Percentiles rank a stretch among this genome's conserved stretches.
Conservation (phyloP, 108 stramenopile species). For the Halocafeteria seosinensis region DNA sequence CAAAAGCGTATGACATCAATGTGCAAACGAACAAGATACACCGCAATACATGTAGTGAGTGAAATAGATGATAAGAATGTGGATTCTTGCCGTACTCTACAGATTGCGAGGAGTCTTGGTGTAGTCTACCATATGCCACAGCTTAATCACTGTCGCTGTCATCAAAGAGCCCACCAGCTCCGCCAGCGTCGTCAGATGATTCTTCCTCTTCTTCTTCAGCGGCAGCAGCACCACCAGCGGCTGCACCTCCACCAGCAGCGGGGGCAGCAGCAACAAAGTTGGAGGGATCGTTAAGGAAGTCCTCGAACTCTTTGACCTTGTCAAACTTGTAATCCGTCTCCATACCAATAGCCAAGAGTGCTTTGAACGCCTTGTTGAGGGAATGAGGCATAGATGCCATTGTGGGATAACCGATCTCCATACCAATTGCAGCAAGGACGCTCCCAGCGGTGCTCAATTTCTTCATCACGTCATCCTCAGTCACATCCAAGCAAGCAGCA, state of each 20-base stretch:
- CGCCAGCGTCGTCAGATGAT: constrained; percentile 16
- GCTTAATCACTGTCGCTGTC: not conserved
- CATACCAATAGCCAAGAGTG: constrained; percentile 64
- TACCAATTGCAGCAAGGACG: constrained; percentile 59
- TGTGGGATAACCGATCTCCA: constrained; percentile 73
- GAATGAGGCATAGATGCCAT: constrained; percentile 84
- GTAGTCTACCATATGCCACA: too few species aligned
- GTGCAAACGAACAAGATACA: too few species aligned
- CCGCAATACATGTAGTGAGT: too few species aligned
- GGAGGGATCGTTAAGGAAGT: constrained; percentile 16
- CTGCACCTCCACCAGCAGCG: constrained; percentile 12
- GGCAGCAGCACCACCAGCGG: constrained; percentile 19
- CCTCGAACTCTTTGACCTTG: constrained; percentile 62
- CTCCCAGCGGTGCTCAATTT: constrained; percentile 68
- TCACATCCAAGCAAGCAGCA: constrained; percentile 83
- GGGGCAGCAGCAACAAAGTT: constrained; percentile 21
- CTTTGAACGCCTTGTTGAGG: constrained; percentile 91
- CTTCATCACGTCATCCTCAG: constrained; percentile 65
- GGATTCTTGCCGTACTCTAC: too few species aligned
- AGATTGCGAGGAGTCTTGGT: too few species aligned
- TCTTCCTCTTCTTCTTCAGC: constrained; percentile 16
- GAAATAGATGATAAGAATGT: too few species aligned
- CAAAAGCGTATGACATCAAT: too few species aligned
- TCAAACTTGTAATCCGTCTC: constrained; percentile 71
- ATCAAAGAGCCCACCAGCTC: constrained; percentile 21